Evolutionary conservation across 192 early-diverging fungal genomes (phyloP), one percentile per base, ranked within the genome.

Genomic region (Geranomyces michiganensis): DNA sequence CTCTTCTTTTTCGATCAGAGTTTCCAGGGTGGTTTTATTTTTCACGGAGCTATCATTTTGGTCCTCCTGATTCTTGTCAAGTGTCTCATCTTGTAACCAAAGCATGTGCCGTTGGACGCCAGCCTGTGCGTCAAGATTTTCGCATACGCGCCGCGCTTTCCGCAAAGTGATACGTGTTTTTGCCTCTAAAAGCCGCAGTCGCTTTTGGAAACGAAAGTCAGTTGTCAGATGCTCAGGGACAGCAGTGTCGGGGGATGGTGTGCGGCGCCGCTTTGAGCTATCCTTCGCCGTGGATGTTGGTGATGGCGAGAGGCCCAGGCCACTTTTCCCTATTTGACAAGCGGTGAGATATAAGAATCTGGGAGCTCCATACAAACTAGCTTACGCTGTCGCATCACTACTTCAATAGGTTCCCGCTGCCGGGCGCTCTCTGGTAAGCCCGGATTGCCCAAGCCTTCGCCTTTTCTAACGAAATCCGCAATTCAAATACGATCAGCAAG

Each of bases 11-110:
- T 47, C 46, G 46, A 19, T 19, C 46, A 10, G 46, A 10, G 19
- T 47, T 19, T 47, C 19, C 46, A 19, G 10, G 12, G 19, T 10
- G 46, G 19, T 76, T 71, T 31, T 69, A 69, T 13, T 64, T 67
- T 19, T 78, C 69, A 17, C n/a, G n/a, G n/a, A n/a, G n/a, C n/a
- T n/a, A n/a, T n/a, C n/a, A n/a, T n/a, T n/a, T n/a, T n/a, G n/a
- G n/a, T n/a, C n/a, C n/a, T 79, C 77, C 44, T 63, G 72, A 5
- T 81, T 67, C 24, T 70, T n/a, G 65, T 14, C 60, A 63, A 21
- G 22, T 41, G 13, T 59, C 70, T 12, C 22, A 24, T 68, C 71
- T 41, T 66, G 62, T 4, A 71, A 63, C 70, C 78, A 76, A 51
- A 73, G 68, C 27, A 70, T 69, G 51, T 72, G 70, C 27, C 68